A percentile compares a stretch with the other conserved stretches of the same genome.
Evolutionary conservation across 2,329 filamentous ascomycete genomes (phyloP).

Genomic region (Raffaelea arxii): DNA sequence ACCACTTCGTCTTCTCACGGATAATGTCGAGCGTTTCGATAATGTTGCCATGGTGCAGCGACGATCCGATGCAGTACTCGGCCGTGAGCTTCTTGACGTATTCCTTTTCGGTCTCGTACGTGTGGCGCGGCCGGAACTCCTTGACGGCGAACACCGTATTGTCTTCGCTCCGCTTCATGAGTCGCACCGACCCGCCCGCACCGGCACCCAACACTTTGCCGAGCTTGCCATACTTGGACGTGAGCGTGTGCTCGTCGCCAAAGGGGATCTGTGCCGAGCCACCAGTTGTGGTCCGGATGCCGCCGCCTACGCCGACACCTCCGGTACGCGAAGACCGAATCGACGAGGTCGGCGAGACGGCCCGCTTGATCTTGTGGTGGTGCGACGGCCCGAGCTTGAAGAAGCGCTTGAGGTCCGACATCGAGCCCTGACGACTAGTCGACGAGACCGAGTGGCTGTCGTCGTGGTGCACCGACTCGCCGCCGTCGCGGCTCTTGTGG

Average conservation of each 20-base stretch:
- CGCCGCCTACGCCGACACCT: too few relatives aligned
- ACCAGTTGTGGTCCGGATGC: too few relatives aligned
- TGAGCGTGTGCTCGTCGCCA: conserved; percentile 82
- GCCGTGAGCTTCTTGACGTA: conserved; percentile 98
- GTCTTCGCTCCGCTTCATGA: conserved; percentile 91
- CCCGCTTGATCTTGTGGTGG: conserved; percentile 59
- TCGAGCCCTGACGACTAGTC: conserved; percentile 61
- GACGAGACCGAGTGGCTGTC: conserved; percentile 30
- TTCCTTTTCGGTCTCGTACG: conserved; percentile 88
- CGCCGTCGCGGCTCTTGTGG: conserved; percentile 31
- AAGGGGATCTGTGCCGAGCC: conserved; percentile 79
- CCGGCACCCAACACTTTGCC: conserved; percentile 89
- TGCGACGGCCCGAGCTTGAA: conserved; percentile 68
- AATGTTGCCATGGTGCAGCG: conserved; percentile 93
- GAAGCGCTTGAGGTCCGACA: conserved; percentile 94
- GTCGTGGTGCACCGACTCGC: conserved; percentile 31
- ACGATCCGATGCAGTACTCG: conserved; percentile 96
- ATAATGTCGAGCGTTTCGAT: conserved; percentile 97
- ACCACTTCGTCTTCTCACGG: conserved; percentile 90
- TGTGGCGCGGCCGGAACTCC: conserved; percentile 85
- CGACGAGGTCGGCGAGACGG: conserved; percentile 51
- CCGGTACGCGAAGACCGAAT: conserved; percentile 37
- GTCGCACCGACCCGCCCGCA: conserved; percentile 83
- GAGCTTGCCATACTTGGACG: conserved; percentile 90
- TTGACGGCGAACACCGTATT: conserved; percentile 94